phyloP scores from a whole-genome alignment of 2,329 filamentous ascomycete genomes.

The Eurotiales sp. region DNA sequence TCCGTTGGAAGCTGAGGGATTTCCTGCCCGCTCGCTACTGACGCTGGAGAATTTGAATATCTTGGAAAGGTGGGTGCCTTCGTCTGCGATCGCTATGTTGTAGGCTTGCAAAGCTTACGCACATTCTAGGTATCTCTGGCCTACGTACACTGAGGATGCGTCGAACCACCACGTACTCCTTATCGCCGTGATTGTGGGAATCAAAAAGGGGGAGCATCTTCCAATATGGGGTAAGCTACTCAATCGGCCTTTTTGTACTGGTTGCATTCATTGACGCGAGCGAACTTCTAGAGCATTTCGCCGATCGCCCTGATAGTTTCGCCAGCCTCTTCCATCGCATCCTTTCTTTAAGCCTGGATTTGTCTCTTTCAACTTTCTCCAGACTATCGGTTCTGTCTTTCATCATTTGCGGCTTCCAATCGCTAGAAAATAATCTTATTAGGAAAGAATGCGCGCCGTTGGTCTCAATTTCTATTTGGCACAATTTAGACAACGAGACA shows the following conservation, averaged over 20 bases:
- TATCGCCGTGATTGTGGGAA: constrained; percentile 78
- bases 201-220: constrained; percentile 82
- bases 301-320: constrained; percentile 74
- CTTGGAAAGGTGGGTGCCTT: constrained; percentile 72
- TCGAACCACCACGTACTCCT: constrained; percentile 91
- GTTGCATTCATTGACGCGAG: constrained; percentile 11
- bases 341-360: constrained; percentile 78
- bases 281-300: constrained; percentile 61
- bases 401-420: constrained; percentile 88
- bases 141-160: constrained; percentile 79
- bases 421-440: constrained; percentile 80
- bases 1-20: constrained; percentile 74
- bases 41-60: constrained; percentile 87
- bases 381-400: constrained; percentile 84
- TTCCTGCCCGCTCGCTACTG: constrained; percentile 71
- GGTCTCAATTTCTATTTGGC: constrained; percentile 93
- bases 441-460: constrained; percentile 95
- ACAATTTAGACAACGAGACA: constrained; percentile 77
- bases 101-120: constrained; percentile 22
- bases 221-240: constrained; percentile 73
- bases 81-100: background rate
- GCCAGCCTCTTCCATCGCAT: constrained; percentile 84
- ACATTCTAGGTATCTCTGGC: constrained; percentile 78
- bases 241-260: background rate
- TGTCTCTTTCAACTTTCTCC: constrained; percentile 61